A percentile compares a stretch with the other conserved stretches of the same genome.
Conservation (phyloP, 2,329 filamentous ascomycete genomes). For the Akanthomyces muscarius region DNA sequence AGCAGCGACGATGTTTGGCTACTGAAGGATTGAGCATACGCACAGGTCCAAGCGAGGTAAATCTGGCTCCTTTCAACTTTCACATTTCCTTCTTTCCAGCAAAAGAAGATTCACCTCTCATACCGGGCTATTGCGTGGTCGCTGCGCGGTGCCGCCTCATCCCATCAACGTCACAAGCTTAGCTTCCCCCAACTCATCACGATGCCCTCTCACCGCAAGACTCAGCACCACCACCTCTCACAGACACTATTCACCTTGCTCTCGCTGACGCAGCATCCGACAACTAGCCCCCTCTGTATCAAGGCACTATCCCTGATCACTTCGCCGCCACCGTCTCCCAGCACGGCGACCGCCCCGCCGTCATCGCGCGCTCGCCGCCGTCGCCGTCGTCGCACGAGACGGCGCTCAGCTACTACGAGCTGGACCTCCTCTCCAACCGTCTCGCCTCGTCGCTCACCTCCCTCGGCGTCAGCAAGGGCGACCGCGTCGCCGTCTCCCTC, state of each 20-base stretch:
- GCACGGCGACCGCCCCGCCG: slow-evolving; percentile 60
- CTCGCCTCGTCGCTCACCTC: slow-evolving; percentile 67
- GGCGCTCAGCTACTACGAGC: slow-evolving; percentile 65
- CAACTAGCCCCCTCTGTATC: slow-evolving; percentile 59
- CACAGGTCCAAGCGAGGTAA: slow-evolving; percentile 19
- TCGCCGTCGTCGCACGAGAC: slow-evolving; percentile 54
- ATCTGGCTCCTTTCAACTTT: background rate
- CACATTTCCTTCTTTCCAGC: background rate
- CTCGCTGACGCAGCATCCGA: background rate
- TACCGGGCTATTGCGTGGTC: background rate
- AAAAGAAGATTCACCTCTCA: background rate
- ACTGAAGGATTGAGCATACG: slow-evolving; percentile 20
- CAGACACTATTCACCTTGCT: background rate
- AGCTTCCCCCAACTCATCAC: background rate
- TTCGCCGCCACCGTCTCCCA: slow-evolving; percentile 61
- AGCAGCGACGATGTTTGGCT: slow-evolving; percentile 17
- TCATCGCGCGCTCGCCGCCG: slow-evolving; percentile 45
- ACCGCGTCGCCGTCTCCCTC: slow-evolving; percentile 79
- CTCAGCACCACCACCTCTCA: background rate
- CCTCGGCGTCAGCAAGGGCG: slow-evolving; percentile 72
- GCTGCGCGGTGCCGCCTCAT: background rate
- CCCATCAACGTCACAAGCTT: background rate
- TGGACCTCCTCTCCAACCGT: slow-evolving; percentile 73
- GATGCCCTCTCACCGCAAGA: background rate
- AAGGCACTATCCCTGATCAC: slow-evolving; percentile 67